Evolutionary conservation across 179 eudicot species (phyloP).

Genomic region (Carnegiea gigantea): DNA sequence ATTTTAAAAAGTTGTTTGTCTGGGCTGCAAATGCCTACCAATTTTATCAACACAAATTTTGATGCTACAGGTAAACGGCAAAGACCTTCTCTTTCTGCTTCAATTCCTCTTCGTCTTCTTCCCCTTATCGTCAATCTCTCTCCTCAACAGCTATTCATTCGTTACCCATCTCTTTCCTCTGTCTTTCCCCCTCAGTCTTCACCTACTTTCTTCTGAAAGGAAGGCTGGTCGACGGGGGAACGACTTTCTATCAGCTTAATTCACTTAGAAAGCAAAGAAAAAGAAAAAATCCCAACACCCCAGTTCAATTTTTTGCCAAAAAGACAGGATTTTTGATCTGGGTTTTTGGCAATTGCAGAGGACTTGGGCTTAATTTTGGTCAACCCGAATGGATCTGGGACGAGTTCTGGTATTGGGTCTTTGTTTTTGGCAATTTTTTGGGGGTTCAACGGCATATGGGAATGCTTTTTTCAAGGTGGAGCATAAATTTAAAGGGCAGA

Average conservation of each 20-base stretch:
- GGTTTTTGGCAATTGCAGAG: constrained; percentile 11
- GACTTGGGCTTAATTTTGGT: not conserved
- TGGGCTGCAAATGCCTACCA: not conserved
- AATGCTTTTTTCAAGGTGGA: constrained; percentile 61
- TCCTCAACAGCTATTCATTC: not conserved
- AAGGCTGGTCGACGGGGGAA: constrained; percentile 29
- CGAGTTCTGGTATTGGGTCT: constrained; percentile 20
- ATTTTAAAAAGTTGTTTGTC: too few species aligned
- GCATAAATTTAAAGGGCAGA: constrained; percentile 54
- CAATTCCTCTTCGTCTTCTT: not conserved
- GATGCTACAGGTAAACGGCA: constrained; percentile 5
- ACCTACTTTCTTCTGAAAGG: constrained; percentile 21
- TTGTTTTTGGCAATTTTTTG: constrained; percentile 25
- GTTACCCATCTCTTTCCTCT: not conserved
- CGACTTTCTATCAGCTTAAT: not conserved
- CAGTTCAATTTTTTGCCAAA: not conserved
- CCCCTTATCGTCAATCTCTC: not conserved
- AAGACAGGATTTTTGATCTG: constrained; percentile 17
- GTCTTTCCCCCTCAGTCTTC: not conserved
- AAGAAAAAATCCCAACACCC: not conserved
- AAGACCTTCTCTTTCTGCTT: not conserved
- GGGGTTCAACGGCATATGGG: constrained; percentile 29
- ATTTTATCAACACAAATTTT: not conserved
- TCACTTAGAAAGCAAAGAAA: not conserved
- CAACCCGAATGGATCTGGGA: constrained; percentile 29